Evolutionary conservation across 768 basidiomycete species (phyloP), one percentile per base, ranked within the genome.

Genomic region (Lanmaoa pseudosensibilis): DNA sequence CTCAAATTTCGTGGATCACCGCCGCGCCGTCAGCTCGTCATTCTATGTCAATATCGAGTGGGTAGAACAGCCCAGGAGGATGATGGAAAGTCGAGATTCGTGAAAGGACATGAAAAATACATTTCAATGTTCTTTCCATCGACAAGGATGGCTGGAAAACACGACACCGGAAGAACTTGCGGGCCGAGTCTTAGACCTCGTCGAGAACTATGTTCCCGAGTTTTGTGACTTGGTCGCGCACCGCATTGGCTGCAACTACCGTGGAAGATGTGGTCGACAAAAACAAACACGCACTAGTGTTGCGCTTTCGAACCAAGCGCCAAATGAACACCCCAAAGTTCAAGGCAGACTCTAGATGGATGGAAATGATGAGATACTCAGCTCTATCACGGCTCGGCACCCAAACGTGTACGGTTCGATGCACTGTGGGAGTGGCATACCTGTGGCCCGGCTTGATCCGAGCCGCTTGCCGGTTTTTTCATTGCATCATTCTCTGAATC

Each of bases 11-110:
- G 5, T 25, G 36, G 33, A 51, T 38, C 40, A n/a, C n/a, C n/a
- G n/a, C n/a, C n/a, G n/a, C n/a, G n/a, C n/a, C n/a, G n/a, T n/a
- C 36, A 33, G 46, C 18, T 25, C 39, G 41, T 38, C 38, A 16
- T 32, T 53, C 23, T 15, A 34, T n/a, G 6, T 58, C 44, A 19
- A 27, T 37, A 32, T 23, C 27, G 21, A 27, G n/a, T 33, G 23
- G 40, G 6, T 8, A 10, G 27, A 4, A 25, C n/a, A 38, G 49
- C 46, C 39, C 40, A 49, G 36, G 19, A 23, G 33, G 16, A 19
- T n/a, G 21, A 39, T 16, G 19, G 40, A 52, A 49, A 32, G 38
- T 47, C 38, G 27, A 50, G 54, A 50, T 51, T 58, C 46, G n/a
- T 37, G 21, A 18, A 46, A 38, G 7, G 32, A n/a, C 1, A 9